Evolutionary conservation across 108 stramenopile genomes (phyloP).

Genomic region (Hondaea fermentalgiana): DNA sequence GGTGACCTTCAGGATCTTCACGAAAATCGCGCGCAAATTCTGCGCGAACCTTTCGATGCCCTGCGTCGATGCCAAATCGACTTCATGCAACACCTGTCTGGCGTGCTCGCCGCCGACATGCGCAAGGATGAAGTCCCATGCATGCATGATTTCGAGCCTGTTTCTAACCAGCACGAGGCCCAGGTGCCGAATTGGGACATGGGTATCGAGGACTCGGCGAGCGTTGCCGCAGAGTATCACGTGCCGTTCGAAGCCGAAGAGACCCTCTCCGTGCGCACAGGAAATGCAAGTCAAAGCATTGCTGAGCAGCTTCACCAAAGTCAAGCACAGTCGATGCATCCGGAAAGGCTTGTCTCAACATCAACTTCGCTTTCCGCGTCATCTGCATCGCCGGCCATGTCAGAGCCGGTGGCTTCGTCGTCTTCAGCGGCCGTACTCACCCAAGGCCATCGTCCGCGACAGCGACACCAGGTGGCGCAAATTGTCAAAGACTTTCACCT

Average conservation of each 20-base stretch:
- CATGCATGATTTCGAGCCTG: too few relatives aligned
- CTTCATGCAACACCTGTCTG: background rate
- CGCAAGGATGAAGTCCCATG: too few relatives aligned
- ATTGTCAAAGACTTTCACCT: conserved; percentile 8
- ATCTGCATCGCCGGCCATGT: background rate
- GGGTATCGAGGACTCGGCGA: too few relatives aligned
- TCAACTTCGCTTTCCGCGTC: background rate
- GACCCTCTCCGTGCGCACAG: too few relatives aligned
- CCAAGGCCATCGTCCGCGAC: background rate
- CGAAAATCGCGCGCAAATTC: background rate
- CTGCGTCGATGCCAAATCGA: background rate
- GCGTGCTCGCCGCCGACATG: background rate
- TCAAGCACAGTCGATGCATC: too few relatives aligned
- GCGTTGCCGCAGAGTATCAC: too few relatives aligned
- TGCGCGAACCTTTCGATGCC: background rate
- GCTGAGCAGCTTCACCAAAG: too few relatives aligned
- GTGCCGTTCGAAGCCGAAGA: too few relatives aligned
- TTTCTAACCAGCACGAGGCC: too few relatives aligned
- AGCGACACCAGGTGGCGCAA: background rate
- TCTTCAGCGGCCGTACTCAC: background rate
- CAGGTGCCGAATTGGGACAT: too few relatives aligned
- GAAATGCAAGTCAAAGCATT: too few relatives aligned
- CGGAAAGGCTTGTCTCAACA: too few relatives aligned
- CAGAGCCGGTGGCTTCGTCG: background rate
- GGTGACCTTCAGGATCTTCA: background rate